These are phyloP conservation scores for Boletus patriciae DNA, from an alignment of 768 basidiomycete species.

Conservation along the genomic window DNA sequence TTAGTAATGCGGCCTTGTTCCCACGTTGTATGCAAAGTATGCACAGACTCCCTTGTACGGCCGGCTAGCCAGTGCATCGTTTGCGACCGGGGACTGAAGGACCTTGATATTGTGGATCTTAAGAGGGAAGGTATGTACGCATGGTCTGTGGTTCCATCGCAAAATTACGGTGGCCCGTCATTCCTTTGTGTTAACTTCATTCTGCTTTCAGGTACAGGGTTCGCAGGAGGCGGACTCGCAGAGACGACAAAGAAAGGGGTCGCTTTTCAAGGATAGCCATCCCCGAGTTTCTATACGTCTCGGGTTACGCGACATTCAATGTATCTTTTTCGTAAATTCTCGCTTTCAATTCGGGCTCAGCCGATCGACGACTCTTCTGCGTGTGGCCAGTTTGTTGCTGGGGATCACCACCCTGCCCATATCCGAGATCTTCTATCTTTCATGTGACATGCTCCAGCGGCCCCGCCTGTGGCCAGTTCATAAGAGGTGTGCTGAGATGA, in stretches of 20 bases:
- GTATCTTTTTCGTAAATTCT: conserved; percentile 2
- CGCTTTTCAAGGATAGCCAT: conserved; percentile 76
- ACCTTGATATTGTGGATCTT: conserved; percentile 78
- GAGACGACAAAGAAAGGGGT: conserved; percentile 78
- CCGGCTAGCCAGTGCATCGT: conserved; percentile 81
- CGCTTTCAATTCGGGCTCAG: not conserved
- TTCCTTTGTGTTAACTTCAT: conserved; percentile 1
- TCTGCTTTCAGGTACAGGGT: conserved; percentile 71
- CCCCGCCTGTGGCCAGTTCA: not conserved
- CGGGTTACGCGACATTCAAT: not conserved
- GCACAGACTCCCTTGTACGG: conserved; percentile 82
- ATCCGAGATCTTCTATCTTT: not conserved
- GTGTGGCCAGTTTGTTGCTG: not conserved
- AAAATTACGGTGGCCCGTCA: not conserved
- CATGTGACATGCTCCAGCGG: not conserved
- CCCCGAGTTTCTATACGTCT: conserved; percentile 2
- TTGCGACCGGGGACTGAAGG: conserved; percentile 67
- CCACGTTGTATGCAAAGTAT: conserved; percentile 90
- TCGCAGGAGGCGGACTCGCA: conserved; percentile 92
- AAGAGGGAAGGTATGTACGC: conserved; percentile 76
- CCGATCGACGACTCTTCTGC: not conserved
- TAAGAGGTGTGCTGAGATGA: not conserved
- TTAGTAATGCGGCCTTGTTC: conserved; percentile 83
- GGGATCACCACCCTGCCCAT: not conserved
- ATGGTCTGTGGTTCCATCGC: not conserved